Evolutionary conservation across 305 asterid species (phyloP).

Genomic region (Solanum hybrid): DNA sequence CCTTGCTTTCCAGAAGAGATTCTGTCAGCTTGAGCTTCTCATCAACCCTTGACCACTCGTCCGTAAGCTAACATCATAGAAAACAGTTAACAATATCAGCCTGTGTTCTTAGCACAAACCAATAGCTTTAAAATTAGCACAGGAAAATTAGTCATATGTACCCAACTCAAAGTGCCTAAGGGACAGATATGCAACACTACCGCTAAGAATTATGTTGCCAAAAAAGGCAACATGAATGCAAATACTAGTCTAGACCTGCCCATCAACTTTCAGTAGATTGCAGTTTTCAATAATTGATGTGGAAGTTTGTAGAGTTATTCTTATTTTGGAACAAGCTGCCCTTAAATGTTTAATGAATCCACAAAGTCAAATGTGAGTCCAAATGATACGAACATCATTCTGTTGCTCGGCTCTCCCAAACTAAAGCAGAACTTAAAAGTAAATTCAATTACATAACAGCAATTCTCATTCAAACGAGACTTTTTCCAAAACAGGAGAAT

Average conservation of each 20-base stretch:
- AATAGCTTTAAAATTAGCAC: neutral
- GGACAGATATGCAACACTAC: neutral
- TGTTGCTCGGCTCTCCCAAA: neutral
- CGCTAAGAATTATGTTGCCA: neutral
- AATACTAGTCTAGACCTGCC: neutral
- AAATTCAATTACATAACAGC: neutral
- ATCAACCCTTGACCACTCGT: conserved; percentile 72
- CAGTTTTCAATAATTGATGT: neutral
- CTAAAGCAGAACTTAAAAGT: neutral
- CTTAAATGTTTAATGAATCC: neutral
- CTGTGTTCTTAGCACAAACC: conserved; percentile 12
- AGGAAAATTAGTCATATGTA: neutral
- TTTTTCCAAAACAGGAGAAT: neutral
- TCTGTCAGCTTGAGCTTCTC: conserved; percentile 87
- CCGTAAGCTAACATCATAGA: conserved; percentile 47
- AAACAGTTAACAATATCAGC: conserved; percentile 12
- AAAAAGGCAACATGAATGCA: neutral
- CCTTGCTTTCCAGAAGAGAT: conserved; percentile 89
- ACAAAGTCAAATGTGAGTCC: neutral
- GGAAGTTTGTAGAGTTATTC: neutral
- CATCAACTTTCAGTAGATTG: neutral
- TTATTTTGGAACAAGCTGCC: neutral
- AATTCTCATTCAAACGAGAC: neutral
- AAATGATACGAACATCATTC: neutral
- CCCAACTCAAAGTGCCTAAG: neutral